phyloP scores from a whole-genome alignment of 345 rosid genomes.

The Aegle marmelos region DNA sequence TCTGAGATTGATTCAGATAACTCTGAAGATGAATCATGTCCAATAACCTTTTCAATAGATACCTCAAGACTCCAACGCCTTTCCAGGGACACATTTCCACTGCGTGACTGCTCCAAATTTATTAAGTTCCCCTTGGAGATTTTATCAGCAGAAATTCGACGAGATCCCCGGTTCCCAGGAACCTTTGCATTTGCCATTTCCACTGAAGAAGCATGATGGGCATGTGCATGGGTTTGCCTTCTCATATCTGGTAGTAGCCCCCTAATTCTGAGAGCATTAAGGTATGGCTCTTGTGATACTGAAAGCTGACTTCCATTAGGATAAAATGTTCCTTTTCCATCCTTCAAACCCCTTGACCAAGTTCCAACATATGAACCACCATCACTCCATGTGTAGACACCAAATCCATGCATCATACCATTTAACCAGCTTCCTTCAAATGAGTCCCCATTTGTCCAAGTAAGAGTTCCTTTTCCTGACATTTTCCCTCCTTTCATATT shows the following conservation, averaged over 20 bases:
- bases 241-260: slow-evolving; percentile 85
- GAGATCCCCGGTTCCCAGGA: slow-evolving; percentile 36
- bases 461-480: slow-evolving; percentile 90
- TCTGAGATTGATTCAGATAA: slow-evolving; percentile 45
- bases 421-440: slow-evolving; percentile 94
- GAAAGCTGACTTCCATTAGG: slow-evolving; percentile 78
- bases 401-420: slow-evolving; percentile 94
- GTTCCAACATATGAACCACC: slow-evolving; percentile 91
- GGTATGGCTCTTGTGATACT: slow-evolving; percentile 64
- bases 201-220: slow-evolving; percentile 61
- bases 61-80: slow-evolving; percentile 99
- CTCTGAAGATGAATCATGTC: slow-evolving; percentile 61
- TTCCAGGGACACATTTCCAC: slow-evolving; percentile 69
- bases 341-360: slow-evolving; percentile 93
- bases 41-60: slow-evolving; percentile 91
- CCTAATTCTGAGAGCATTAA: slow-evolving; percentile 77
- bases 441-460: slow-evolving; percentile 79
- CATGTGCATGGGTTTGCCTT: slow-evolving; percentile 57
- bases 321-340: slow-evolving; percentile 93
- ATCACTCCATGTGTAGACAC: slow-evolving; percentile 88
- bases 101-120: slow-evolving; percentile 73
- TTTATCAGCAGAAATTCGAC: slow-evolving; percentile 40
- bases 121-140: slow-evolving; percentile 66
- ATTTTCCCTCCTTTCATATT: slow-evolving; percentile 95
- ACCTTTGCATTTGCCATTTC: slow-evolving; percentile 62